A percentile compares a stretch with the other conserved stretches of the same genome.
Conservation (phyloP, 1,284 basidiomycete genomes). For the Pseudozyma sp. region DNA sequence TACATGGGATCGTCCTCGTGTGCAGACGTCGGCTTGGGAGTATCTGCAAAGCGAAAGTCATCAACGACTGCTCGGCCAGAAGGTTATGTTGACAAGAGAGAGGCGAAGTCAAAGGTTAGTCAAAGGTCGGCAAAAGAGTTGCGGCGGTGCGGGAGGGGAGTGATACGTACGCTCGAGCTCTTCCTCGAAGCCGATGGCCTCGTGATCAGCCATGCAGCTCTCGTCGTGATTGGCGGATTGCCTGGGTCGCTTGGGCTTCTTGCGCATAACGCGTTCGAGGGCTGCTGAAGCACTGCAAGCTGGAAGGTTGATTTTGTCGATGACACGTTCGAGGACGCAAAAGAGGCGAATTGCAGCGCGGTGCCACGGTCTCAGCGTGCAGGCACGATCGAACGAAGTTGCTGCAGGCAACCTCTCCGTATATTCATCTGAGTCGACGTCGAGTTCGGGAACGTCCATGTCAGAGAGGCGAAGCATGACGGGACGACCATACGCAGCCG, state of each 20-base stretch:
- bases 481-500: conserved; percentile 46
- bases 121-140: background rate
- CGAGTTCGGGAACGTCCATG: conserved; percentile 49
- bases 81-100: background rate
- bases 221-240: conserved; percentile 47
- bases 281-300: conserved; percentile 46
- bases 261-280: conserved; percentile 46
- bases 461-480: conserved; percentile 49
- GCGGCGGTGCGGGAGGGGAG: background rate
- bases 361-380: conserved; percentile 44
- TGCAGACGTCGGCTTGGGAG: conserved; percentile 36
- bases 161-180: conserved; percentile 34
- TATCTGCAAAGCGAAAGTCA: conserved; percentile 42
- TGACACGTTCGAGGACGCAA: conserved; percentile 49
- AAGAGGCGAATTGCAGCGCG: conserved; percentile 47
- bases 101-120: background rate
- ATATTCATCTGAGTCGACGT: conserved; percentile 48
- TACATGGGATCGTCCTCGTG: conserved; percentile 49
- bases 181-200: conserved; percentile 42
- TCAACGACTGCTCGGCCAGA: conserved; percentile 18
- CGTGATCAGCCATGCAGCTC: conserved; percentile 52
- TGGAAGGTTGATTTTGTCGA: conserved; percentile 54
- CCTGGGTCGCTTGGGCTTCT: conserved; percentile 47
- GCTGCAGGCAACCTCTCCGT: conserved; percentile 45
- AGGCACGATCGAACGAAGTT: conserved; percentile 42